A percentile compares a stretch with the other conserved stretches of the same genome.
These are phyloP conservation scores for Penicillium bialowiezense DNA, from an alignment of 495 filamentous ascomycete species.

Conservation along the genomic window DNA sequence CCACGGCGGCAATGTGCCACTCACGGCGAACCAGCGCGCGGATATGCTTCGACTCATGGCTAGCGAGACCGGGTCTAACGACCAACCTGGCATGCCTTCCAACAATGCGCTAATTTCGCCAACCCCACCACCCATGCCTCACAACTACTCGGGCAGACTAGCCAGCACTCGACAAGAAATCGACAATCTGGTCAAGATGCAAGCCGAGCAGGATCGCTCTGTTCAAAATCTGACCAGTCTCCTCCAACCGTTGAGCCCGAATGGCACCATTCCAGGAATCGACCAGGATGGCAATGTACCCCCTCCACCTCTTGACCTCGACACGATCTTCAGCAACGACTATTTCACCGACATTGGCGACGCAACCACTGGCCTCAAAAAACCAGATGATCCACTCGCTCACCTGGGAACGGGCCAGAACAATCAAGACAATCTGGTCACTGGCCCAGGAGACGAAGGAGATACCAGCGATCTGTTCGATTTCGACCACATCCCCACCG, in stretches of 20 bases:
- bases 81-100: conserved; percentile 23
- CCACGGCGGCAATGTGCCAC: conserved; percentile 58
- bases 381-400: conserved; percentile 17
- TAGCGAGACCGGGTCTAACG: conserved; percentile 36
- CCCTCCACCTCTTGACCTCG: conserved; percentile 56
- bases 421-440: conserved; percentile 7
- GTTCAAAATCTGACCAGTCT: conserved; percentile 68
- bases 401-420: conserved; percentile 9
- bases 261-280: conserved; percentile 74
- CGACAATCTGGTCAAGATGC: conserved; percentile 68
- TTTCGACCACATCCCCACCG: conserved; percentile 39
- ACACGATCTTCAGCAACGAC: conserved; percentile 66
- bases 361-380: conserved; percentile 27
- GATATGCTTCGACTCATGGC: conserved; percentile 81
- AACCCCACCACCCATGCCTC: conserved; percentile 56
- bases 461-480: conserved; percentile 40
- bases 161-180: conserved; percentile 67
- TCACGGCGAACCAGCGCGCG: conserved; percentile 74
- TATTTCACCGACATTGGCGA: conserved; percentile 52
- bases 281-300: conserved; percentile 40
- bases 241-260: conserved; percentile 75
- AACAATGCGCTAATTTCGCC: conserved; percentile 61
- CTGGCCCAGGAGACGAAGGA: conserved; percentile 17
- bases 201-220: conserved; percentile 66
- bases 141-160: conserved; percentile 49